phyloP scores from a whole-genome alignment of 2,329 filamentous ascomycete species.

The Sclerotinia nivalis region DNA sequence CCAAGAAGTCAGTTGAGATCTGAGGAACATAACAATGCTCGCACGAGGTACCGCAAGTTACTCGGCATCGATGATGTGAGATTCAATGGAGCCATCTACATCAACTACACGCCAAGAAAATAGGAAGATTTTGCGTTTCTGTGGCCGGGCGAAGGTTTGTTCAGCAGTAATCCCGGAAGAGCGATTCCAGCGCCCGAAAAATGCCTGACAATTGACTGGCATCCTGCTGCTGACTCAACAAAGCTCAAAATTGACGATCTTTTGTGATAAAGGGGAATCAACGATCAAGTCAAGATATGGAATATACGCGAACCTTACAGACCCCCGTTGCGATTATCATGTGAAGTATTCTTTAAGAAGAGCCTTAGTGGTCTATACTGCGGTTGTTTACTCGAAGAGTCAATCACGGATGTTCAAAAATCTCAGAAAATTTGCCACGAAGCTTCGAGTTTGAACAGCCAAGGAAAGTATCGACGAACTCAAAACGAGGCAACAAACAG shows the following conservation, averaged over 20 bases:
- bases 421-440: not conserved
- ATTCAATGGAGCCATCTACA: not conserved
- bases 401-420: not conserved
- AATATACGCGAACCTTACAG: not conserved
- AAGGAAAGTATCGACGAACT: not conserved
- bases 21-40: not conserved
- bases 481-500: not conserved
- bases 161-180: not conserved
- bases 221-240: not conserved
- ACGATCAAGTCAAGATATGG: not conserved
- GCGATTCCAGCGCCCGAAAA: not conserved
- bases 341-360: not conserved
- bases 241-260: not conserved
- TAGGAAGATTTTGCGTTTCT: not conserved
- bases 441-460: slow-evolving; percentile 1
- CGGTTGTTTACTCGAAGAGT: not conserved
- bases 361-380: not conserved
- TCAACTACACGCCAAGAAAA: not conserved
- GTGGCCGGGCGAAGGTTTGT: not conserved
- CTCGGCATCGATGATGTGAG: not conserved
- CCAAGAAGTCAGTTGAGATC: not conserved
- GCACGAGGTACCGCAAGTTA: not conserved
- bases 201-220: not conserved
- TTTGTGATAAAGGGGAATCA: not conserved
- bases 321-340: not conserved